Evolutionary conservation across 306 rosid genomes (phyloP).

Genomic region (Quillaja saponaria): DNA sequence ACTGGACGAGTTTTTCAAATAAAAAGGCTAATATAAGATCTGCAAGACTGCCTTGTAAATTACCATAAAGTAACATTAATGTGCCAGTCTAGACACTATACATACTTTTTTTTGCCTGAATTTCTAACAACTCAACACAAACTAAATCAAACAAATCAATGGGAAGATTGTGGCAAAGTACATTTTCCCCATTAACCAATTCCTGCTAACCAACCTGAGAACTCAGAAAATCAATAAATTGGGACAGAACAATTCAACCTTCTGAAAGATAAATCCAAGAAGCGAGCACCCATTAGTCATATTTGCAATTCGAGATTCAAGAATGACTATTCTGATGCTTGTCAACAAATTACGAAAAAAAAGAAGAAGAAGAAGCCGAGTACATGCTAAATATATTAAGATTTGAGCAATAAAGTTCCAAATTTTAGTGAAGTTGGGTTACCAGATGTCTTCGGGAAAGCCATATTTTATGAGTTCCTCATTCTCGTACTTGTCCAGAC

Average conservation of each 20-base stretch:
- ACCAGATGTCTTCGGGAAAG: slow-evolving; percentile 93
- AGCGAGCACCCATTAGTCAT: background rate
- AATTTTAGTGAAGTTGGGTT: slow-evolving; percentile 7
- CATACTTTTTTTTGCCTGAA: background rate
- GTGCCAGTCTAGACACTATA: background rate
- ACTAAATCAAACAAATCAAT: background rate
- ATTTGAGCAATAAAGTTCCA: too few species aligned
- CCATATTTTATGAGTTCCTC: slow-evolving; percentile 99
- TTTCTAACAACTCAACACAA: background rate
- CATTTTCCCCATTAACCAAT: background rate
- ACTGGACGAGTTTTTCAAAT: background rate
- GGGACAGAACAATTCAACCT: background rate
- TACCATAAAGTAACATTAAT: too few species aligned
- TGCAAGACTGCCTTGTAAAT: too few species aligned
- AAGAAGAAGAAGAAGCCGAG: background rate
- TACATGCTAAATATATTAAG: too few species aligned
- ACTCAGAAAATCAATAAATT: background rate
- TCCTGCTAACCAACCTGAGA: background rate
- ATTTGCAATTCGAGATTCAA: background rate
- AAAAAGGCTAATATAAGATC: too few species aligned
- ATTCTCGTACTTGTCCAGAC: slow-evolving; percentile 94
- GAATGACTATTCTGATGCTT: background rate
- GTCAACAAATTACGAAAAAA: background rate
- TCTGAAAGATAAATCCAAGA: background rate
- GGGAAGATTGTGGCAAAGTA: background rate